Evolutionary conservation across 2,329 filamentous ascomycete species (phyloP).

Genomic region (Phyllosticta citriasiana): DNA sequence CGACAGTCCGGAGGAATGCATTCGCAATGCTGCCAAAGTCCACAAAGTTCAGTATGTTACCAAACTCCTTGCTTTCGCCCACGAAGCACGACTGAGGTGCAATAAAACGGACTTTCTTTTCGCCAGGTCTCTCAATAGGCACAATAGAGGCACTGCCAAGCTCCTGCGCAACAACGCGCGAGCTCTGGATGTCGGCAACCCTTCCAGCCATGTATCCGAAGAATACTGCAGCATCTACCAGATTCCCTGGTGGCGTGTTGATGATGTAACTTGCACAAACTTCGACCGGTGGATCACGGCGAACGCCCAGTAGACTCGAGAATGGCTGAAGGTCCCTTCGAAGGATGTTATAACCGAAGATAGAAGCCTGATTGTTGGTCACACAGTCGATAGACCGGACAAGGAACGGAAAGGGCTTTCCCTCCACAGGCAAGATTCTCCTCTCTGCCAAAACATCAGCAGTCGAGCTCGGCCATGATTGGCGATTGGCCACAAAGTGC

Average conservation of each 20-base stretch:
- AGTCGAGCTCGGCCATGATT: constrained; percentile 1
- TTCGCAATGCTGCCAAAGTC: constrained; percentile 87
- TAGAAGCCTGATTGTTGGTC: constrained; percentile 63
- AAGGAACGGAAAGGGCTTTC: constrained; percentile 45
- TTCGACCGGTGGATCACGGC: constrained; percentile 66
- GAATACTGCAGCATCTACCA: constrained; percentile 55
- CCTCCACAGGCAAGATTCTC: constrained; percentile 4
- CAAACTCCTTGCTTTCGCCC: constrained; percentile 62
- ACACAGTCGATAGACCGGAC: constrained; percentile 71
- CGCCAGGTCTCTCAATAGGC: constrained; percentile 49
- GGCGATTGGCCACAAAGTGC: constrained; percentile 6
- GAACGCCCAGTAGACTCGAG: constrained; percentile 77
- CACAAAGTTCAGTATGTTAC: constrained; percentile 92
- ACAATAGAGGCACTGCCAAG: constrained; percentile 61
- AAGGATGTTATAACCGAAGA: constrained; percentile 75
- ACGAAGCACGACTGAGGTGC: constrained; percentile 71
- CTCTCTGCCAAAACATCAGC: constrained; percentile 1
- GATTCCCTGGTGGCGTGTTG: constrained; percentile 58
- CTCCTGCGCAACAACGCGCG: constrained; percentile 44
- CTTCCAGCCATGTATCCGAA: constrained; percentile 80
- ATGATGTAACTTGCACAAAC: constrained; percentile 68
- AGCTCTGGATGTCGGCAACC: constrained; percentile 55
- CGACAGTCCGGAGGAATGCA: constrained; percentile 75
- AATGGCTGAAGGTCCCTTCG: constrained; percentile 67
- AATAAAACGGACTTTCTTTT: constrained; percentile 40